phyloP scores from a whole-genome alignment of 495 filamentous ascomycete genomes.

The Aspergillus taichungensis region DNA sequence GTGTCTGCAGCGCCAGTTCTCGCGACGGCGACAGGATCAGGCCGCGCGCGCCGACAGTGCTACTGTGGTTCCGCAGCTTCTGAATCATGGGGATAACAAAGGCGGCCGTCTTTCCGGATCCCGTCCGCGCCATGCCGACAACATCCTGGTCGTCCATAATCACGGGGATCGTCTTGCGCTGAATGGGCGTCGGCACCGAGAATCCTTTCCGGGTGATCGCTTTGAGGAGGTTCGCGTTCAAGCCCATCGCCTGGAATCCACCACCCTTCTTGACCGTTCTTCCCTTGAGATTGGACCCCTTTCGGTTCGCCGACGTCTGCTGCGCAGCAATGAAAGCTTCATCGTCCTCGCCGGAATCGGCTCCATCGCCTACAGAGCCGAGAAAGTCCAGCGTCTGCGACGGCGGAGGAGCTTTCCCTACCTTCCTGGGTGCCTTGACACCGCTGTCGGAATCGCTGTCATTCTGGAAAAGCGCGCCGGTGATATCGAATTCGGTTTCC shows the following conservation, averaged over 20 bases:
- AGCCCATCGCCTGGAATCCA: slow-evolving; percentile 94
- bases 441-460: slow-evolving; percentile 44
- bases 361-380: slow-evolving; percentile 33
- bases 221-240: slow-evolving; percentile 72
- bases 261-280: slow-evolving; percentile 86
- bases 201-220: slow-evolving; percentile 91
- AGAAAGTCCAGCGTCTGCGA: slow-evolving; percentile 39
- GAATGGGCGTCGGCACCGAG: slow-evolving; percentile 91
- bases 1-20: slow-evolving; percentile 87
- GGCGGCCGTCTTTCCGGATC: slow-evolving; percentile 93
- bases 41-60: slow-evolving; percentile 71
- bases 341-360: slow-evolving; percentile 62
- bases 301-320: slow-evolving; percentile 80
- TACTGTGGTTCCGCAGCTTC: slow-evolving; percentile 81
- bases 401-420: slow-evolving; percentile 18
- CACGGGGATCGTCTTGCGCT: slow-evolving; percentile 90
- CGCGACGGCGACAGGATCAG: slow-evolving; percentile 84
- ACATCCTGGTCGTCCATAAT: slow-evolving; percentile 85
- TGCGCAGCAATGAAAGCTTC: slow-evolving; percentile 80
- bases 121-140: slow-evolving; percentile 94
- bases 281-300: slow-evolving; percentile 69
- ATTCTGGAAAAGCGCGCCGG: slow-evolving; percentile 62
- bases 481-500: slow-evolving; percentile 89
- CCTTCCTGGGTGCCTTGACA: slow-evolving; percentile 19
- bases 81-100: slow-evolving; percentile 99